phyloP scores from a whole-genome alignment of 2,329 filamentous ascomycete genomes.

The Sporothrix brunneoviolacea region DNA sequence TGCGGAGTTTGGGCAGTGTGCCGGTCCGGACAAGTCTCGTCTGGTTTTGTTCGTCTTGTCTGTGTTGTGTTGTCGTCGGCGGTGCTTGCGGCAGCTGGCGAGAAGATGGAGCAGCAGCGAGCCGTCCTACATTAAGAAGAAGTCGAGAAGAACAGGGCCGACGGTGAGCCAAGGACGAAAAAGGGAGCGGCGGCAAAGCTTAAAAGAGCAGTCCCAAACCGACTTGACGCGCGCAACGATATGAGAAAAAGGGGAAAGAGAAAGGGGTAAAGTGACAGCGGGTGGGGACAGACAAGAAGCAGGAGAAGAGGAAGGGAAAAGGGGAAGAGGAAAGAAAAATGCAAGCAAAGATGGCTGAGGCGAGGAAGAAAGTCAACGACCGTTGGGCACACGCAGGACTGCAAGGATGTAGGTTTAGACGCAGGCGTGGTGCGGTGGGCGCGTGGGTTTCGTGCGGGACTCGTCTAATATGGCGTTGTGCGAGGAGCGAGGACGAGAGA shows the following conservation, averaged over 20 bases:
- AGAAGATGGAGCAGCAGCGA: no score
- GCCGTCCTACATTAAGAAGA: no score
- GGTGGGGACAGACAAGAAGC: background rate
- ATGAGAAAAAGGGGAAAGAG: background rate
- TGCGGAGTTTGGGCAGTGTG: no score
- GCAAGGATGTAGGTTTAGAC: conserved; percentile 9
- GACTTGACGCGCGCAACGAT: background rate
- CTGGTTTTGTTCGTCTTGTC: no score
- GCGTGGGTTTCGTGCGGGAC: conserved; percentile 9
- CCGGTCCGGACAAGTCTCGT: background rate
- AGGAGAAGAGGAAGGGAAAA: background rate
- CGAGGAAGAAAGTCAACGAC: conserved; percentile 2
- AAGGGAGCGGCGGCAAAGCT: background rate
- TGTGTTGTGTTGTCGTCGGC: no score
- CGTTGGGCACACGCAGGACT: conserved; percentile 10
- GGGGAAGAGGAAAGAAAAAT: no score
- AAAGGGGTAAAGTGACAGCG: background rate
- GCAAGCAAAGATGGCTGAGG: background rate
- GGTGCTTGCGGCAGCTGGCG: no score
- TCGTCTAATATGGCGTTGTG: conserved; percentile 11
- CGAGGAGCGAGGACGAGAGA: conserved; percentile 1
- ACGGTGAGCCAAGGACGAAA: background rate
- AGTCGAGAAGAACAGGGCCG: background rate
- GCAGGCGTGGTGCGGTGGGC: conserved; percentile 5
- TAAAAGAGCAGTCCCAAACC: background rate